Conservation (phyloP, 1,284 basidiomycete genomes). For the Garcileccinum viscosum region DNA sequence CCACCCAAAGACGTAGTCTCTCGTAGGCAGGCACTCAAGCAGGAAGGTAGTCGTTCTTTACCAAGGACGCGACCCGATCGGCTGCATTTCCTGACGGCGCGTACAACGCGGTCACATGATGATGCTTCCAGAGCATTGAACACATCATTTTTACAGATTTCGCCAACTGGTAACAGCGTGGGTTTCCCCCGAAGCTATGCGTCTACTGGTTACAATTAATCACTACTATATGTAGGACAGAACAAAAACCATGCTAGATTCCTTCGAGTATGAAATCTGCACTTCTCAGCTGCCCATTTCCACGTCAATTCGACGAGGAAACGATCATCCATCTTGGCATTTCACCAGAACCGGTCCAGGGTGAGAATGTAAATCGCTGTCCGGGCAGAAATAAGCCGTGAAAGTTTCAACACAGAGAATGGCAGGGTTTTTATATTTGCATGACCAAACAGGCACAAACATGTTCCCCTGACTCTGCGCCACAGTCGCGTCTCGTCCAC, state of each 20-base stretch:
- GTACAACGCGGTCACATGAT: background rate
- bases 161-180: too few species aligned
- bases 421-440: constrained; percentile 30
- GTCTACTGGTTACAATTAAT: background rate
- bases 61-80: background rate
- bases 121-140: too few species aligned
- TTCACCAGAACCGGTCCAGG: constrained; percentile 79
- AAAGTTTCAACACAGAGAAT: background rate
- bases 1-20: background rate
- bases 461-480: constrained; percentile 11
- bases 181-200: too few species aligned
- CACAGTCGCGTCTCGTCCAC: constrained; percentile 18
- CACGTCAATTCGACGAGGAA: constrained; percentile 54
- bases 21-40: too few species aligned
- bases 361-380: constrained; percentile 58
- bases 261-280: constrained; percentile 31
- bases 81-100: background rate
- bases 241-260: constrained; percentile 41
- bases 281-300: constrained; percentile 54
- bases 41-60: too few species aligned
- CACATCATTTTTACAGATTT: too few species aligned
- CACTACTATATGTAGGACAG: constrained; percentile 37
- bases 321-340: constrained; percentile 58
- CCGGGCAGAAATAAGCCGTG: constrained; percentile 75
- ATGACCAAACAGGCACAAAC: constrained; percentile 38